phyloP scores from a whole-genome alignment of 2,329 filamentous ascomycete species.

The Ophiobolus disseminans region DNA sequence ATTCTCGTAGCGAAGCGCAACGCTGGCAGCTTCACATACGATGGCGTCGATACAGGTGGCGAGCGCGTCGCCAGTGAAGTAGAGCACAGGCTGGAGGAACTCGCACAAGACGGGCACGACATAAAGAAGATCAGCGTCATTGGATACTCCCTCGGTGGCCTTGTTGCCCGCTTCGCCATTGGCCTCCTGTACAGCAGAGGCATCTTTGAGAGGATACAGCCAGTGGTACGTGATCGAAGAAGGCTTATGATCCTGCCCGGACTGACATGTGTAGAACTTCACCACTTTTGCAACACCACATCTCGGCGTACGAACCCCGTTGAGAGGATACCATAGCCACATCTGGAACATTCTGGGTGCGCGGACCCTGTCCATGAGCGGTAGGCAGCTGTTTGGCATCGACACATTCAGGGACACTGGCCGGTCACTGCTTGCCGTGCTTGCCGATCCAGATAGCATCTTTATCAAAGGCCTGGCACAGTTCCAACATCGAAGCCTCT shows the following conservation, averaged over 20 bases:
- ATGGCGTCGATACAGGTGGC: conserved; percentile 72
- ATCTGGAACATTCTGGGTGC: conserved; percentile 81
- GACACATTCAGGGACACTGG: conserved; percentile 85
- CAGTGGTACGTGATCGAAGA: conserved; percentile 66
- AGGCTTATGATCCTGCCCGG: neutral
- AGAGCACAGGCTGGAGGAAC: conserved; percentile 62
- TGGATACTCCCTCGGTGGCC: conserved; percentile 87
- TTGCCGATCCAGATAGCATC: conserved; percentile 83
- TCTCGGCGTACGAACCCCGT: conserved; percentile 63
- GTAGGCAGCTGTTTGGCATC: conserved; percentile 84
- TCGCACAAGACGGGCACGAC: conserved; percentile 68
- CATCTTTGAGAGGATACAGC: conserved; percentile 78
- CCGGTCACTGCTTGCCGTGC: conserved; percentile 78
- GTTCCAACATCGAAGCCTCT: conserved; percentile 80
- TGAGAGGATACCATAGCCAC: conserved; percentile 52
- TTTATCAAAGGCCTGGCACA: conserved; percentile 80
- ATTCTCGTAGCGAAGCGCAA: conserved; percentile 77
- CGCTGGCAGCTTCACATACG: conserved; percentile 72
- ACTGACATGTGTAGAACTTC: conserved; percentile 71
- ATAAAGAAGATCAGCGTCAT: conserved; percentile 85
- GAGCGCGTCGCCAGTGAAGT: conserved; percentile 70
- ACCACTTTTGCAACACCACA: conserved; percentile 84
- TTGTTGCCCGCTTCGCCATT: conserved; percentile 85
- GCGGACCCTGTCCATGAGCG: conserved; percentile 80
- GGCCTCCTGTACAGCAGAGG: conserved; percentile 84